Conservation (phyloP, 306 rosid species). For the Cicer judaicum region DNA sequence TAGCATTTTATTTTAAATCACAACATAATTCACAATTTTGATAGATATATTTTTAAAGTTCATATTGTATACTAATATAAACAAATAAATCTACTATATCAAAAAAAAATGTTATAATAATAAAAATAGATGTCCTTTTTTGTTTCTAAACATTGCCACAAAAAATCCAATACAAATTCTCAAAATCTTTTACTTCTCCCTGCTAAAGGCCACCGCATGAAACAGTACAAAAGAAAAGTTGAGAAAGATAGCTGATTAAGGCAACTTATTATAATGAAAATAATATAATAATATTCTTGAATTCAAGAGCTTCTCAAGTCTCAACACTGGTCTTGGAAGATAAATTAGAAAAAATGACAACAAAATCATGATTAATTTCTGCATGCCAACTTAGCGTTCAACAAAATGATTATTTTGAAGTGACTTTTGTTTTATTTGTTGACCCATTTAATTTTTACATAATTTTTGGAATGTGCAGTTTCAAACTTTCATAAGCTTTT, state of each 20-base stretch:
- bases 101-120: no score
- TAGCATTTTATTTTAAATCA: no score
- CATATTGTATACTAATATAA: no score
- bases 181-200: no score
- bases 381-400: constrained; percentile 16
- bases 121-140: no score
- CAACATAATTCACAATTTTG: no score
- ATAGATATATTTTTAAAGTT: no score
- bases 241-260: neutral
- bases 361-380: constrained; percentile 10
- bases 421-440: constrained; percentile 29
- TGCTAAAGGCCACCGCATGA: neutral
- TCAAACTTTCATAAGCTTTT: neutral
- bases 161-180: no score
- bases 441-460: neutral
- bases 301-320: constrained; percentile 1
- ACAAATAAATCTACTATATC: no score
- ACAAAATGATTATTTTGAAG: neutral
- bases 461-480: neutral
- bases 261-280: constrained; percentile 12
- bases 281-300: neutral
- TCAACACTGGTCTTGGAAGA: neutral
- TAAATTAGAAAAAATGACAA: constrained; percentile 3
- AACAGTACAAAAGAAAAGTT: constrained; percentile 11
- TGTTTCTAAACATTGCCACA: no score